Conservation (phyloP, 2,329 filamentous ascomycete species). For the Epichloe sp. region DNA sequence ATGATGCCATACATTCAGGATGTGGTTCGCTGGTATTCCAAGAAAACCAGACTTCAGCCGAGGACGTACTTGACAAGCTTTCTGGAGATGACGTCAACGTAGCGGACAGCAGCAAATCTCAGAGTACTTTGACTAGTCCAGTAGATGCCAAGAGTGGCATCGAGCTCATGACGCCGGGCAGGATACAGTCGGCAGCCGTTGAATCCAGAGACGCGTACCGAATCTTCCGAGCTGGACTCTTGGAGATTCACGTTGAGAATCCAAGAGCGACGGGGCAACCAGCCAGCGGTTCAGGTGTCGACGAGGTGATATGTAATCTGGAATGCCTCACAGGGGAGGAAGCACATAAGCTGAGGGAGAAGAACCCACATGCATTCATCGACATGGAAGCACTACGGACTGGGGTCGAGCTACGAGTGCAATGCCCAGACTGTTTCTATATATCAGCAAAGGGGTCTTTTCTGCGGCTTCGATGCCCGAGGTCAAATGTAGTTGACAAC, state of each 20-base stretch:
- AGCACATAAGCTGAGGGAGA: neutral
- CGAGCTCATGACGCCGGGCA: neutral
- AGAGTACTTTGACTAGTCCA: neutral
- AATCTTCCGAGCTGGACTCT: neutral
- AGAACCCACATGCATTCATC: neutral
- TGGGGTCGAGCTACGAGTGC: neutral
- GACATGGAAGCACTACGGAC: neutral
- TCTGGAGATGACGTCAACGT: neutral
- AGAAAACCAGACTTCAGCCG: neutral
- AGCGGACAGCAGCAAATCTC: neutral
- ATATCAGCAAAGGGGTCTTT: neutral
- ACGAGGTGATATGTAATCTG: neutral
- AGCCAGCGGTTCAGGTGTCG: neutral
- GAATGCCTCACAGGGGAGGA: neutral
- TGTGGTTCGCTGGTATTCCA: neutral
- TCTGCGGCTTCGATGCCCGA: neutral
- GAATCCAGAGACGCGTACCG: neutral
- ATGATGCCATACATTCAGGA: neutral
- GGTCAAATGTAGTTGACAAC: neutral
- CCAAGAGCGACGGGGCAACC: neutral
- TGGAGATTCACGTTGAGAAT: neutral
- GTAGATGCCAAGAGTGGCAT: neutral
- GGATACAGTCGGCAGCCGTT: neutral
- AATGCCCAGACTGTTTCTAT: neutral
- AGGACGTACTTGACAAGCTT: neutral